Percentiles rank a stretch among this genome's conserved stretches.
phyloP scores from a whole-genome alignment of 1,284 basidiomycete species.

The Cystobasidium sp. region DNA sequence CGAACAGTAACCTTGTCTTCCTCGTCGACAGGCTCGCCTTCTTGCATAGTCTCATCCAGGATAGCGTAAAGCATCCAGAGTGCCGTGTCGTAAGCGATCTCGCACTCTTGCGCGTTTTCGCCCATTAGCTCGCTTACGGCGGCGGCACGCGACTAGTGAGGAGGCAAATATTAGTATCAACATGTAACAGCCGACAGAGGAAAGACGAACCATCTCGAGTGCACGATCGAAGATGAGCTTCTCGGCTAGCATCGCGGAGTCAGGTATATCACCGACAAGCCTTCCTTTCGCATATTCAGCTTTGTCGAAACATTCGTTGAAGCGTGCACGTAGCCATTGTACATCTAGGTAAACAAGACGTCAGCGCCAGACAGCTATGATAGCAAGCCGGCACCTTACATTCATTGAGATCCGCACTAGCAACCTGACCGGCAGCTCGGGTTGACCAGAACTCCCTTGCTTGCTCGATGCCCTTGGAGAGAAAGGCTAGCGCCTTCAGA shows the following conservation, averaged over 20 bases:
- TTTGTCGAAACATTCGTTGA: slow-evolving; percentile 66
- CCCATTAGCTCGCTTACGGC: slow-evolving; percentile 88
- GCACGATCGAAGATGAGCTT: slow-evolving; percentile 64
- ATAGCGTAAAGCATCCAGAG: slow-evolving; percentile 89
- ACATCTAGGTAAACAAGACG: slow-evolving; percentile 56
- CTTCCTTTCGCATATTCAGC: slow-evolving; percentile 63
- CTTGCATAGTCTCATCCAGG: slow-evolving; percentile 85
- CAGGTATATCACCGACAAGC: slow-evolving; percentile 60
- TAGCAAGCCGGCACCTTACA: slow-evolving; percentile 55
- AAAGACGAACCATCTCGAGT: slow-evolving; percentile 63
- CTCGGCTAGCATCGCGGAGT: slow-evolving; percentile 60
- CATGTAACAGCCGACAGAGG: neutral
- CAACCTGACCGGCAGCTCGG: slow-evolving; percentile 51
- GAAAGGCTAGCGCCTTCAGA: slow-evolving; percentile 88
- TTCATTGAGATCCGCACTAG: slow-evolving; percentile 62
- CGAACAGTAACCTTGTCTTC: slow-evolving; percentile 80
- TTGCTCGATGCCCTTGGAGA: slow-evolving; percentile 82
- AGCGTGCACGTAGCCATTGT: slow-evolving; percentile 64
- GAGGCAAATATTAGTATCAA: neutral
- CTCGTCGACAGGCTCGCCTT: slow-evolving; percentile 78
- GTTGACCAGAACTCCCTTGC: slow-evolving; percentile 60
- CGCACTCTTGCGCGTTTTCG: slow-evolving; percentile 74
- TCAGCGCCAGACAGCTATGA: neutral
- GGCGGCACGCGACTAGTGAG: slow-evolving; percentile 78
- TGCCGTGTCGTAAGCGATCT: slow-evolving; percentile 91